phyloP scores from a whole-genome alignment of 1,139 yeast species.

The Eremothecium sinecaudum region DNA sequence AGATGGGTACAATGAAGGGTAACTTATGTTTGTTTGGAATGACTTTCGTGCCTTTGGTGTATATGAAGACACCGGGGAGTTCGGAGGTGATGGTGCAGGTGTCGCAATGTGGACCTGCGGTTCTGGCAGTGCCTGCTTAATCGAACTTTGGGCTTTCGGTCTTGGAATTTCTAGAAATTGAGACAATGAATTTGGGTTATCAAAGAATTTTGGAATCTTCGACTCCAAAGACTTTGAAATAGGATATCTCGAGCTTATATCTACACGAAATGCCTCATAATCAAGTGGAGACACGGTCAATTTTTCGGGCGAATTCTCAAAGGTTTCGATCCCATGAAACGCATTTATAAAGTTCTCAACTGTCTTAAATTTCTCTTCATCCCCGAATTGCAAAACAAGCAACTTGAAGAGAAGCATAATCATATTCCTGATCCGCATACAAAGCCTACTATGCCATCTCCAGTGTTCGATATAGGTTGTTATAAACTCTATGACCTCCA shows the following conservation, averaged over 20 bases:
- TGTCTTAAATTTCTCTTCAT: constrained; percentile 33
- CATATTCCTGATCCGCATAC: constrained; percentile 44
- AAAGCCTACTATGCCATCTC: constrained; percentile 45
- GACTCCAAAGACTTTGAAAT: constrained; percentile 45
- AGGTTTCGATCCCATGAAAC: constrained; percentile 37
- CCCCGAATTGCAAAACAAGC: constrained; percentile 60
- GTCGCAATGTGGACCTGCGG: constrained; percentile 74
- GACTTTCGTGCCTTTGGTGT: constrained; percentile 51
- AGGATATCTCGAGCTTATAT: constrained; percentile 67
- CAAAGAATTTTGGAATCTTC: constrained; percentile 38
- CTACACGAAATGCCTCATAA: constrained; percentile 69
- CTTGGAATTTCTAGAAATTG: constrained; percentile 54
- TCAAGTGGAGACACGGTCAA: constrained; percentile 66
- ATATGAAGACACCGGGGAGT: constrained; percentile 42
- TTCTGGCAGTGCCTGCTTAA: constrained; percentile 41
- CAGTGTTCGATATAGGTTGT: constrained; percentile 52
- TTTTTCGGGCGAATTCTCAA: constrained; percentile 25
- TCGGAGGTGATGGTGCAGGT: constrained; percentile 79
- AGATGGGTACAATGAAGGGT: constrained; percentile 70
- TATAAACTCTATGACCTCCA: constrained; percentile 38
- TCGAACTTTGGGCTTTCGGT: constrained; percentile 42
- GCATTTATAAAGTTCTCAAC: constrained; percentile 44
- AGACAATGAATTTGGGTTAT: constrained; percentile 45
- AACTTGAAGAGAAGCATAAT: constrained; percentile 51
- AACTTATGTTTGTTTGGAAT: constrained; percentile 68